Evolutionary conservation across 169 alveolate genomes (phyloP).

Genomic region (Amoebophrya sp.): DNA sequence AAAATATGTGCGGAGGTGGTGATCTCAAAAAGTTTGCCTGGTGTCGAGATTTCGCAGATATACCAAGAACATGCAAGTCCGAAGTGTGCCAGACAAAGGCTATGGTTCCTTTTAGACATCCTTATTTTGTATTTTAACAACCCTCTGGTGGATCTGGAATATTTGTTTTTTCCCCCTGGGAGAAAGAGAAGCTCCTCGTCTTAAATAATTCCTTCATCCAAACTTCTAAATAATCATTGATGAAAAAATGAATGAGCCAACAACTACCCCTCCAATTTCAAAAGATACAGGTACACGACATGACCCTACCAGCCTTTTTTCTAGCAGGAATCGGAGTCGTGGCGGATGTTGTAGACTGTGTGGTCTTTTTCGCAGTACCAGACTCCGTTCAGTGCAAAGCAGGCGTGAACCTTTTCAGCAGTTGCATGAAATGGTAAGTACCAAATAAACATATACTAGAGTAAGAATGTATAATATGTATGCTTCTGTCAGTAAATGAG

Average conservation of each 20-base stretch:
- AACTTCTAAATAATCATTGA: too few species aligned
- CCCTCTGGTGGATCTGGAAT: too few species aligned
- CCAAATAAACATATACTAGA: too few species aligned
- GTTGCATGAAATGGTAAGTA: neutral
- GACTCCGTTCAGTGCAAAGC: neutral
- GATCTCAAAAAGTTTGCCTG: neutral
- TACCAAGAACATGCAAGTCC: neutral
- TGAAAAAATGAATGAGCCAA: too few species aligned
- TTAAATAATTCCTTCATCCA: too few species aligned
- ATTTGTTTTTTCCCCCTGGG: too few species aligned
- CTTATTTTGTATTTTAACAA: neutral
- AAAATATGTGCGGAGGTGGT: neutral
- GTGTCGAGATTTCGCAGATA: conserved; percentile 6
- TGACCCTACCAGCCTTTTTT: conserved; percentile 1
- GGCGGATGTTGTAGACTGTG: neutral
- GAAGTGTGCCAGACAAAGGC: conserved; percentile 16
- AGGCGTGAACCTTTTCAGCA: neutral
- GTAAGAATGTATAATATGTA: too few species aligned
- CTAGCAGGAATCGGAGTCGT: neutral
- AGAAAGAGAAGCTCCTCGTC: too few species aligned
- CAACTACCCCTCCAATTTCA: too few species aligned
- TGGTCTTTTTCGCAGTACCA: neutral
- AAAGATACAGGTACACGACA: neutral
- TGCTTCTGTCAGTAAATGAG: too few species aligned
- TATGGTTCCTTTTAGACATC: neutral